Base-by-base conservation (phyloP, 805 yeast species). In the Pichia kluyveri region DNA sequence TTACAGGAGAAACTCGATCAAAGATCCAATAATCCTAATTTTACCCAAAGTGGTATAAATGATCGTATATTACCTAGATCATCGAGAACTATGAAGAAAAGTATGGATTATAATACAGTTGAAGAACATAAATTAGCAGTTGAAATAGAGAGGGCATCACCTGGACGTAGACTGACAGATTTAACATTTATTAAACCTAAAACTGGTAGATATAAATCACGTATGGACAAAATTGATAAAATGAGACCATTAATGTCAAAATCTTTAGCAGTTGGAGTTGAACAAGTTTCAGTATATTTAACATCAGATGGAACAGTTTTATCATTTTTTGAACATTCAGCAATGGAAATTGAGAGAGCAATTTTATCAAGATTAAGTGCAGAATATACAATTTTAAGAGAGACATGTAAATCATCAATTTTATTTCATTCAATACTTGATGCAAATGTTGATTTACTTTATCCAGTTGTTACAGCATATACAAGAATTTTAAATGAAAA, bases 291-390 rank as follows among this genome's bases (percentile, higher is more conserved):
- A 0, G 59, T 78, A 42, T 79, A 73, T 51, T 50, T 79, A 17
- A 62, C 72, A 17, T 59, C 65, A 8, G 67, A 71, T 43, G 67
- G 71, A 41, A 70, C 79, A 0, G 73, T 79, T 12, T 68, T 79
- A 5, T 69, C 83, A 0, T 76, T 79, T 52, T 79, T 79, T 56
- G 84, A 79, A 56, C 72, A 76, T 51, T 69, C 78, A 5, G 80
- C 79, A 6, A 69, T 70, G 41, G 78, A 75, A 42, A 69, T 79
- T 26, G 79, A 74, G 47, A 63, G 64, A 36, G 82, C 83, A 1
- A 69, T 79, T 11, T 60, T 78, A 28, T 60, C 73, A 2, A 66
- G 83, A 27, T 63, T 79, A 34, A 57, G 69, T 38, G 60, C 75
- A 1, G 69, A 66, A 5, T 67, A 70, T 36, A 75, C 83, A 0